Evolutionary conservation across 1,284 basidiomycete species (phyloP).

Genomic region (Ganoderma boninense): DNA sequence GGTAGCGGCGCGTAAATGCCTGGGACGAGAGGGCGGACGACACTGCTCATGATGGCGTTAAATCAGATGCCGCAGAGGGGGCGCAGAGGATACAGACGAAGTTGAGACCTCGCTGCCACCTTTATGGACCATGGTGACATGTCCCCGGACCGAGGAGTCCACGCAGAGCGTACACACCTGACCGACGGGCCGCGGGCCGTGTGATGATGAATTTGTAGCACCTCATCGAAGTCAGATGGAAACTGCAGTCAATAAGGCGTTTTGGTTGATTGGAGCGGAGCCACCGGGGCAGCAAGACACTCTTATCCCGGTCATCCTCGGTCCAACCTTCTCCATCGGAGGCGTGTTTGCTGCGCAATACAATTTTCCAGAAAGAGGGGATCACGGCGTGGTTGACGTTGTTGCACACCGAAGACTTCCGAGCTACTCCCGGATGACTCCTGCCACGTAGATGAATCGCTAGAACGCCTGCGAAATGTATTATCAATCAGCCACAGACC

Average conservation of each 20-base stretch:
- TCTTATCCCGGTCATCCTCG: neutral
- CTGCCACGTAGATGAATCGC: neutral
- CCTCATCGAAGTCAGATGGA: conserved; percentile 1
- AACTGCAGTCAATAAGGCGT: neutral
- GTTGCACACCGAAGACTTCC: neutral
- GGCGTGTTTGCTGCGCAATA: neutral
- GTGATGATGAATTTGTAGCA: conserved; percentile 19
- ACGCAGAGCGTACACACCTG: conserved; percentile 24
- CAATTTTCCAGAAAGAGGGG: neutral
- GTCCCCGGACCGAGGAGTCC: conserved; percentile 28
- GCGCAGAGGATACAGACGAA: conserved; percentile 25
- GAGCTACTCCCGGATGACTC: neutral
- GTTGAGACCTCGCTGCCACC: conserved; percentile 25
- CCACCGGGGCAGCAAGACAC: neutral
- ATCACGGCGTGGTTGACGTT: neutral
- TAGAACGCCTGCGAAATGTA: neutral
- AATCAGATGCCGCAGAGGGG: conserved; percentile 53
- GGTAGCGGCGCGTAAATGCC: conserved; percentile 90
- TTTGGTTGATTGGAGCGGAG: neutral
- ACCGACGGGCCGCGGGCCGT: conserved; percentile 27
- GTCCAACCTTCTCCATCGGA: neutral
- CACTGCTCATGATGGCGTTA: conserved; percentile 25
- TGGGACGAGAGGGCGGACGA: conserved; percentile 66
- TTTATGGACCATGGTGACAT: conserved; percentile 22
- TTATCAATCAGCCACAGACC: neutral